phyloP scores from a whole-genome alignment of 2,329 filamentous ascomycete species.

The Xylariomycetidae sp. region DNA sequence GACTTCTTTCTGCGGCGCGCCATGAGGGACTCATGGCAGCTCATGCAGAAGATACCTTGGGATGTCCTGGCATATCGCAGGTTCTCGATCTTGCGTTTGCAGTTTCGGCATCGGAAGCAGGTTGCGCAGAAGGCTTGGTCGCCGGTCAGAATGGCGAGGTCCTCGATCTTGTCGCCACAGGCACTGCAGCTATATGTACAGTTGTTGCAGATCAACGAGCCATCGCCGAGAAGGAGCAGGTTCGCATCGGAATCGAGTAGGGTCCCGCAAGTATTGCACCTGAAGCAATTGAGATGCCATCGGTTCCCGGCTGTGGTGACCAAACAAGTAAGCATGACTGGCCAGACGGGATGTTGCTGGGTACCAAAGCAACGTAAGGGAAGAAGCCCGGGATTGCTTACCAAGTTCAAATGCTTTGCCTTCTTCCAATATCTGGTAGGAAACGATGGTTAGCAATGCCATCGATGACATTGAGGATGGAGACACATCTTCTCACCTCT shows the following conservation, averaged over 20 bases:
- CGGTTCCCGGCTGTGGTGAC: slow-evolving; percentile 69
- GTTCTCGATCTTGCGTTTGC: slow-evolving; percentile 98
- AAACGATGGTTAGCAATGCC: slow-evolving; percentile 10
- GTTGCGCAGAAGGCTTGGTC: slow-evolving; percentile 97
- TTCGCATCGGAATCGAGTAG: slow-evolving; percentile 98
- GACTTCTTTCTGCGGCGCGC: slow-evolving; percentile 82
- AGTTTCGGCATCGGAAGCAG: slow-evolving; percentile 96
- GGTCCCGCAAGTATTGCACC: slow-evolving; percentile 91
- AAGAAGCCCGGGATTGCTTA: slow-evolving; percentile 37
- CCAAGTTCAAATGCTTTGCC: slow-evolving; percentile 97
- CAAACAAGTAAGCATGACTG: not conserved
- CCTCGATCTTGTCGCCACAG: slow-evolving; percentile 96
- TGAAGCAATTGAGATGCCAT: slow-evolving; percentile 99
- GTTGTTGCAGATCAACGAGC: slow-evolving; percentile 97
- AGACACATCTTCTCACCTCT: slow-evolving; percentile 54
- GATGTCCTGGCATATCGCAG: slow-evolving; percentile 94
- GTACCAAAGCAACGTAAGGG: no score
- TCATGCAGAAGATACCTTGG: slow-evolving; percentile 99
- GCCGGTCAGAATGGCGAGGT: slow-evolving; percentile 92
- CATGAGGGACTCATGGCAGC: slow-evolving; percentile 95
- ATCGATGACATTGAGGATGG: slow-evolving; percentile 5
- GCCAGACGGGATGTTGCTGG: no score
- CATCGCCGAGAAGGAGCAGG: slow-evolving; percentile 91
- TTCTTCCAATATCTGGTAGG: slow-evolving; percentile 82
- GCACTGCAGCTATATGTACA: slow-evolving; percentile 98